Percentiles rank a stretch among this genome's conserved stretches.
Conservation (phyloP, 768 basidiomycete genomes). For the Amanita inopinata region DNA sequence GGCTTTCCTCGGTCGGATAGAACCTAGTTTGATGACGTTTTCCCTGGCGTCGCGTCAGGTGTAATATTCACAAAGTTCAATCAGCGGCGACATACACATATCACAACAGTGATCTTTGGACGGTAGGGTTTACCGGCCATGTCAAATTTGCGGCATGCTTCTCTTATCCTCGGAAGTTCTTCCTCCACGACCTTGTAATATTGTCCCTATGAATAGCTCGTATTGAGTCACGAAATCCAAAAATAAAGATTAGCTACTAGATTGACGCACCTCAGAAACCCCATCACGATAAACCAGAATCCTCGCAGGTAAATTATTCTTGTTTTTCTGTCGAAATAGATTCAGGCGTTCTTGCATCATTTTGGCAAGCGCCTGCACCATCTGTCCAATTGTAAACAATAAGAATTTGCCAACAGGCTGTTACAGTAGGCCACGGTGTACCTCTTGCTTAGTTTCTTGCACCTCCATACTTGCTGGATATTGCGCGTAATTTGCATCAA, state of each 20-base stretch:
- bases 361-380: conserved; percentile 54
- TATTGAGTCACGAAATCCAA: conserved; percentile 9
- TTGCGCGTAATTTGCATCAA: conserved; percentile 53
- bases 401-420: not conserved
- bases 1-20: conserved; percentile 43
- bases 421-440: conserved; percentile 17
- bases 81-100: conserved; percentile 51
- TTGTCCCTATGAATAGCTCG: conserved; percentile 47
- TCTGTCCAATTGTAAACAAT: conserved; percentile 39
- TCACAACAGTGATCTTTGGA: conserved; percentile 60
- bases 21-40: conserved; percentile 50
- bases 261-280: conserved; percentile 80
- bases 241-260: conserved; percentile 18
- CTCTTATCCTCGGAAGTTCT: conserved; percentile 56
- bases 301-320: conserved; percentile 44
- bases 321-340: conserved; percentile 38
- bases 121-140: conserved; percentile 28
- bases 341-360: conserved; percentile 65
- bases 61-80: conserved; percentile 13
- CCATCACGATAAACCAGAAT: conserved; percentile 75
- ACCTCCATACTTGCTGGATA: conserved; percentile 68
- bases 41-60: conserved; percentile 23
- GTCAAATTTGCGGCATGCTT: conserved; percentile 45
- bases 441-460: conserved; percentile 73
- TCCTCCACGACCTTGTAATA: conserved; percentile 51